Conservation (phyloP, 805 yeast genomes). For the Saccharomycopsis olivae region DNA sequence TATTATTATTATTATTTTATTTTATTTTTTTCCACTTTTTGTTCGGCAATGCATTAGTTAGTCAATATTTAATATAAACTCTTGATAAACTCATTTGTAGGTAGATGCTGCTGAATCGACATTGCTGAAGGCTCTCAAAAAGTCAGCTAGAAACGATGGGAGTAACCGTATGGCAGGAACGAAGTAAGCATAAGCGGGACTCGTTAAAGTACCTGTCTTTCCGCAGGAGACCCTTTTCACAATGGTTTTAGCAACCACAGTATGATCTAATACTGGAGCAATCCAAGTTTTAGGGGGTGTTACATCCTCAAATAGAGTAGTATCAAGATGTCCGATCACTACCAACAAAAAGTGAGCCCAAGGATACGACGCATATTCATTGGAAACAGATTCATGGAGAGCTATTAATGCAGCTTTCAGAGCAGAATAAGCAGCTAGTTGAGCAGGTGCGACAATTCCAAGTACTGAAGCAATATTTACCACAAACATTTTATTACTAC, state of each 20-base stretch:
- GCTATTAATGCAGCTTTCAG: conserved; percentile 33
- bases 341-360: conserved; percentile 27
- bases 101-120: too few species aligned
- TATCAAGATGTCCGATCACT: conserved; percentile 34
- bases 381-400: conserved; percentile 30
- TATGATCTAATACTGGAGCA: conserved; percentile 32
- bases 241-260: conserved; percentile 25
- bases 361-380: conserved; percentile 5
- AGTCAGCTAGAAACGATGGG: too few species aligned
- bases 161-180: too few species aligned
- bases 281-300: conserved; percentile 27
- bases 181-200: too few species aligned
- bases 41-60: too few species aligned
- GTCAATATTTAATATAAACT: too few species aligned
- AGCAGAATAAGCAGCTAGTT: conserved; percentile 32
- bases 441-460: conserved; percentile 32
- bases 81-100: too few species aligned
- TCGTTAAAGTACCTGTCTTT: too few species aligned
- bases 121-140: too few species aligned
- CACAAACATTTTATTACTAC: conserved; percentile 21
- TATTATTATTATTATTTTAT: too few species aligned
- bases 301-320: conserved; percentile 32
- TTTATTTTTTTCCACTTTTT: too few species aligned
- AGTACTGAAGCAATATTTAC: conserved; percentile 33
- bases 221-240: conserved; percentile 23